Percentiles rank a stretch among this genome's conserved stretches.
Conservation (phyloP, 129 eudicot species). For the Artemisia tridentata region DNA sequence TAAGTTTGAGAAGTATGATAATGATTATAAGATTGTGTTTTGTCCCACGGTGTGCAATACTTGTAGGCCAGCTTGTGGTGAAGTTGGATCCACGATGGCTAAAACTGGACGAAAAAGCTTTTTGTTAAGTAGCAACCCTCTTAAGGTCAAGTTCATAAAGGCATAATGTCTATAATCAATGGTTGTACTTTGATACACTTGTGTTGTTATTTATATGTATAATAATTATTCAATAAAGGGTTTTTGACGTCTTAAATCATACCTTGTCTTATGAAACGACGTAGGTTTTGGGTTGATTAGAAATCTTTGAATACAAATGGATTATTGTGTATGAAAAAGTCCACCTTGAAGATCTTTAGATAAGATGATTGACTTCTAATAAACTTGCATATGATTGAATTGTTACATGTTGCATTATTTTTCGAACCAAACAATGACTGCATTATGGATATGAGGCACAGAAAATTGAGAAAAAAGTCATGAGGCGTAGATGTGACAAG, state of each 20-base stretch:
- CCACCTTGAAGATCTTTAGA: no score
- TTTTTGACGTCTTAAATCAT: background rate
- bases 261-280: background rate
- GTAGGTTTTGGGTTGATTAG: background rate
- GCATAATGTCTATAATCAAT: background rate
- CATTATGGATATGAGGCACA: no score
- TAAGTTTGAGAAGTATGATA: conserved; percentile 34
- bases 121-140: conserved; percentile 19
- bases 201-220: background rate
- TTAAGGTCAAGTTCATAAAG: conserved; percentile 26
- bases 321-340: no score
- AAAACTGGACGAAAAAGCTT: conserved; percentile 19
- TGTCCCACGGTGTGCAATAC: conserved; percentile 20
- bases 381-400: no score
- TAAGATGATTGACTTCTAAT: no score
- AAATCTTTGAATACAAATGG: background rate
- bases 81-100: conserved; percentile 12
- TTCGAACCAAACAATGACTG: no score
- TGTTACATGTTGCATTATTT: no score
- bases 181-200: background rate
- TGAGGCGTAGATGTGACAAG: no score
- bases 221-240: background rate
- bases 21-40: conserved; percentile 37
- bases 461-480: no score
- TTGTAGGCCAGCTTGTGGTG: conserved; percentile 21